phyloP scores from a whole-genome alignment of 306 rosid genomes.

The Citrullus mucosospermus region DNA sequence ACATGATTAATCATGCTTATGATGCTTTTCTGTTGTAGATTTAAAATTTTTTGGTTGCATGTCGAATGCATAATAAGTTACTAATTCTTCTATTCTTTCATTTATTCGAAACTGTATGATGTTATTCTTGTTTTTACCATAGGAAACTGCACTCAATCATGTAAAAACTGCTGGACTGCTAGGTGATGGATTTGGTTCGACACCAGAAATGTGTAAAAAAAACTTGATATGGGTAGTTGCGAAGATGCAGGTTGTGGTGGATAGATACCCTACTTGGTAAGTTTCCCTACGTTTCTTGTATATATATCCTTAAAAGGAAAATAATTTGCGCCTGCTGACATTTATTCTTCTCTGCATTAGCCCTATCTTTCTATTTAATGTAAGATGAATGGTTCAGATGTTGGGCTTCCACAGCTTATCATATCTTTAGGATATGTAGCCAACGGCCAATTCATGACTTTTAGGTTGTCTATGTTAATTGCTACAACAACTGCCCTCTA shows the following conservation, averaged over 20 bases:
- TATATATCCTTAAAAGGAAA: neutral
- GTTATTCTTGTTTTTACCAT: conserved; percentile 12
- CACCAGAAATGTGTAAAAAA: conserved; percentile 88
- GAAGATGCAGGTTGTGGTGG: conserved; percentile 88
- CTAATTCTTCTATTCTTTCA: neutral
- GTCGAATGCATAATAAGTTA: neutral
- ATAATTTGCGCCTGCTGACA: neutral
- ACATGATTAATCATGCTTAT: neutral
- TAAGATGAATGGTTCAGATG: neutral
- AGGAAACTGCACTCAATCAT: conserved; percentile 99
- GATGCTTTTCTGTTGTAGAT: neutral
- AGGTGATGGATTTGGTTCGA: conserved; percentile 95
- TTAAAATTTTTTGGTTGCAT: neutral
- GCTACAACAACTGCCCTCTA: neutral
- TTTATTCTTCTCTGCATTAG: neutral
- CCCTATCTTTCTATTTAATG: neutral
- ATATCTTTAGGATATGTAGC: neutral
- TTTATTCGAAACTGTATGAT: neutral
- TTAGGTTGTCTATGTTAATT: neutral
- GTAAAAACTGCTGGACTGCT: conserved; percentile 85
- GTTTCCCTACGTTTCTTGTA: neutral
- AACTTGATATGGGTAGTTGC: conserved; percentile 98
- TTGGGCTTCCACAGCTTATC: neutral
- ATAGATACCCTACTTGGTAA: conserved; percentile 96
- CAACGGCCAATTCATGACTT: neutral